Conservation (phyloP, 2,329 filamentous ascomycete genomes). For the Epicoccum nigrum region DNA sequence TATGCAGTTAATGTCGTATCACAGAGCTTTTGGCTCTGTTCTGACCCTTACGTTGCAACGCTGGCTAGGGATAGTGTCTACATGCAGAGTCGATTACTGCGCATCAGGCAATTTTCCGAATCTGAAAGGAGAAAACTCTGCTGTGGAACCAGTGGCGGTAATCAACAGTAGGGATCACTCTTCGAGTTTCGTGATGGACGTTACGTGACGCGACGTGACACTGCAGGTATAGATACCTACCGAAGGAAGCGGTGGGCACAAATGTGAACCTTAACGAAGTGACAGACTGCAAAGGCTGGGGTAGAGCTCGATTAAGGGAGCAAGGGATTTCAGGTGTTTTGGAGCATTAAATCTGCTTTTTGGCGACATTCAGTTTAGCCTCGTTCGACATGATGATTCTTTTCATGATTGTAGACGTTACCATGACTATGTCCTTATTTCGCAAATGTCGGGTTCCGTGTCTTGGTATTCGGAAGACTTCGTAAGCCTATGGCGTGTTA, state of each 20-base stretch:
- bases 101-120: slow-evolving; percentile 21
- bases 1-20: slow-evolving; percentile 29
- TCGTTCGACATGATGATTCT: neutral
- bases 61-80: slow-evolving; percentile 24
- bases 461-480: slow-evolving; percentile 9
- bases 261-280: slow-evolving; percentile 16
- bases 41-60: slow-evolving; percentile 29
- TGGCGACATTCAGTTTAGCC: neutral
- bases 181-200: slow-evolving; percentile 27
- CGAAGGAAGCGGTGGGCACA: slow-evolving; percentile 16
- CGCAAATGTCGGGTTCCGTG: slow-evolving; percentile 1
- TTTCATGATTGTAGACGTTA: neutral
- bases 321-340: slow-evolving; percentile 6
- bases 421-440: neutral
- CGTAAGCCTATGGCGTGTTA: slow-evolving; percentile 10
- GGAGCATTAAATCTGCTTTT: neutral
- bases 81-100: slow-evolving; percentile 23
- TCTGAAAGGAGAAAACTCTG: slow-evolving; percentile 29
- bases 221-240: slow-evolving; percentile 25
- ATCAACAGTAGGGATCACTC: slow-evolving; percentile 25
- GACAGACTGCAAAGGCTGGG: slow-evolving; percentile 9
- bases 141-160: slow-evolving; percentile 28
- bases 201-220: slow-evolving; percentile 29
- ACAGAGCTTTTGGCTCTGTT: slow-evolving; percentile 19
- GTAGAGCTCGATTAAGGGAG: slow-evolving; percentile 10